Evolutionary conservation across 805 yeast genomes (phyloP).

Genomic region (Metschnikowia anglica): DNA sequence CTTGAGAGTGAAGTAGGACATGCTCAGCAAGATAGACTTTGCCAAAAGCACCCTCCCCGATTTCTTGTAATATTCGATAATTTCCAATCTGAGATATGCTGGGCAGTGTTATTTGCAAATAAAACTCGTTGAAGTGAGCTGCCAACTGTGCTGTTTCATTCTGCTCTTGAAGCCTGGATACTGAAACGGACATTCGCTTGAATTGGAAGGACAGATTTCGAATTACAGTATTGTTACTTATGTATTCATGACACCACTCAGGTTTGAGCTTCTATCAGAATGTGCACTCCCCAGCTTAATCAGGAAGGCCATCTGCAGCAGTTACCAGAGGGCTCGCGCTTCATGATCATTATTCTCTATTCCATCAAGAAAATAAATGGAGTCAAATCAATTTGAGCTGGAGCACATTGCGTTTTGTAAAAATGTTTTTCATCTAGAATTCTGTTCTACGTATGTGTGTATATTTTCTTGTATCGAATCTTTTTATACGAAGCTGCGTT

Average conservation of each 20-base stretch:
- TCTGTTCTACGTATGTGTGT: too few relatives aligned
- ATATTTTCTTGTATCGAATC: too few relatives aligned
- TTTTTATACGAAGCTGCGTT: too few relatives aligned
- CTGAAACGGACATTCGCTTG: constrained; percentile 16
- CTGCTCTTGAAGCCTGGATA: constrained; percentile 28
- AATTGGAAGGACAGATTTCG: not conserved
- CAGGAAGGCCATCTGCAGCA: not conserved
- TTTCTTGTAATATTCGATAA: constrained; percentile 66
- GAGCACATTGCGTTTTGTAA: too few relatives aligned
- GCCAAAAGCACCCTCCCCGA: constrained; percentile 94
- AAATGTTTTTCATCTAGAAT: too few relatives aligned
- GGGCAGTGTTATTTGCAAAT: constrained; percentile 42
- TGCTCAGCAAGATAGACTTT: constrained; percentile 86
- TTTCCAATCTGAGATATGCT: constrained; percentile 73
- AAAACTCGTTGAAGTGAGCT: constrained; percentile 61
- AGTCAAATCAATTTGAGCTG: too few relatives aligned
- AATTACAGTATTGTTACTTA: not conserved
- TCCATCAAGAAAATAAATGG: too few relatives aligned
- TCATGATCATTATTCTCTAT: not conserved
- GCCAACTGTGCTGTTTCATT: constrained; percentile 54
- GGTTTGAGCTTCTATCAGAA: constrained; percentile 1
- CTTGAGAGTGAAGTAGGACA: constrained; percentile 62
- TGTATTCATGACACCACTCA: not conserved
- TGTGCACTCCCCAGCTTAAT: constrained; percentile 11
- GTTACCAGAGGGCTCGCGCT: not conserved